Evolutionary conservation across 164 flowering plant genomes (phyloP).

Genomic region (Hamamelis virginiana): DNA sequence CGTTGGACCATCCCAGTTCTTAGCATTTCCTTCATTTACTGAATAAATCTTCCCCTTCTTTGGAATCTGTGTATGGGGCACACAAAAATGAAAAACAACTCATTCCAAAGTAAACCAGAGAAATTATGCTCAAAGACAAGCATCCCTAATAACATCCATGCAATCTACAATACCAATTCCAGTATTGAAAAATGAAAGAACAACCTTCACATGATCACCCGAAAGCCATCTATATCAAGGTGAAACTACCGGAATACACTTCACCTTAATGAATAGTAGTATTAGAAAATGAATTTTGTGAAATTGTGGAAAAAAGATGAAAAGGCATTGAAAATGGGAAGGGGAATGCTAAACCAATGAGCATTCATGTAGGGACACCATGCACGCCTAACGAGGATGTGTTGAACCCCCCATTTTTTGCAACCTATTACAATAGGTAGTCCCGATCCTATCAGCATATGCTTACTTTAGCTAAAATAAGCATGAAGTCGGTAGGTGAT

Average conservation of each 20-base stretch:
- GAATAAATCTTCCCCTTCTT: slow-evolving; percentile 97
- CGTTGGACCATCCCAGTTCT: slow-evolving; percentile 95
- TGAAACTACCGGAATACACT: too few species aligned
- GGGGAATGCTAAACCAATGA: not conserved
- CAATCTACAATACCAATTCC: not conserved
- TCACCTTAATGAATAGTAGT: too few species aligned
- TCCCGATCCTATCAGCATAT: too few species aligned
- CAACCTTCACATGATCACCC: too few species aligned
- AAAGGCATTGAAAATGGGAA: not conserved
- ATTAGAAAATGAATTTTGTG: too few species aligned
- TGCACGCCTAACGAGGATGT: not conserved
- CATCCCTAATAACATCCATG: not conserved
- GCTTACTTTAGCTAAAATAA: too few species aligned
- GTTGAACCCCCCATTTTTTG: not conserved
- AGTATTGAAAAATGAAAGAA: too few species aligned
- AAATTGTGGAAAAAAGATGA: too few species aligned
- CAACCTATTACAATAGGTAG: not conserved
- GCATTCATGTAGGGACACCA: not conserved
- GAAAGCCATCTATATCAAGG: too few species aligned
- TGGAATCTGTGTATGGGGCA: slow-evolving; percentile 62
- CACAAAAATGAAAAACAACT: not conserved
- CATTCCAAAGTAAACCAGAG: not conserved
- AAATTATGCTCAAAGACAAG: not conserved
- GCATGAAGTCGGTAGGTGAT: too few species aligned
- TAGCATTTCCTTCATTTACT: slow-evolving; percentile 98